Evolutionary conservation across 176 grass and related monocot genomes (phyloP), one percentile per base, ranked within the genome.

Genomic region (Aechmea fasciata): DNA sequence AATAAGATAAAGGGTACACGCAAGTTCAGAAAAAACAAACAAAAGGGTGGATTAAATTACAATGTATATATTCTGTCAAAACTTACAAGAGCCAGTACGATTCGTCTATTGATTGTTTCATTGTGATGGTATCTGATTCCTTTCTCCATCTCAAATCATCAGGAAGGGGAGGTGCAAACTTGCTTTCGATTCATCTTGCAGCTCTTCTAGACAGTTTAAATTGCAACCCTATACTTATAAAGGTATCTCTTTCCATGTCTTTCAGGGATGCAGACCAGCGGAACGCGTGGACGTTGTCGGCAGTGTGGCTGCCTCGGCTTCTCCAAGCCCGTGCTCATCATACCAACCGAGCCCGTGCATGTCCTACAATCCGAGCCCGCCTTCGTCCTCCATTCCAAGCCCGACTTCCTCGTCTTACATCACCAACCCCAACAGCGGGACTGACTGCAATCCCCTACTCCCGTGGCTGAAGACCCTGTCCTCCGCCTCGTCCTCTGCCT

Each of bases 391-490:
- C 75, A n/a, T 77, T n/a, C 64, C 75, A 28, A 77, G 75, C 12
- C 75, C 75, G 24, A 25, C 63, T 26, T 69, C 74, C 18, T 77
- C 75, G 1, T 69, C 65, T 24, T 68, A 59, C 28, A 61, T 77
- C 65, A 77, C 65, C 29, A 77, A 59, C 57, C n/a, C 59, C 48
- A 26, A 50, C 6, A 61, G 19, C 26, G 65, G 52, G 2, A 49
- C 17, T 12, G 66, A 77, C 15, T 65, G 33, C 52, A 77, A 50
- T 57, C 69, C 75, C 2, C 52, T 77, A 9, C 25, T 77, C 49
- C 75, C 75, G 23, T 77, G 75, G 75, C 65, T 77, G 17, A 77
- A 77, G 19, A 77, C 28, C 52, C 74, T 76, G 51, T 77, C 75
- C 2, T 69, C 75, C 3, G 17, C 74, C 48, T 75, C 73, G 11